Evolutionary conservation across 768 basidiomycete species (phyloP), one percentile per base, ranked within the genome.

Genomic region (Brasilioporus rufonigricans): DNA sequence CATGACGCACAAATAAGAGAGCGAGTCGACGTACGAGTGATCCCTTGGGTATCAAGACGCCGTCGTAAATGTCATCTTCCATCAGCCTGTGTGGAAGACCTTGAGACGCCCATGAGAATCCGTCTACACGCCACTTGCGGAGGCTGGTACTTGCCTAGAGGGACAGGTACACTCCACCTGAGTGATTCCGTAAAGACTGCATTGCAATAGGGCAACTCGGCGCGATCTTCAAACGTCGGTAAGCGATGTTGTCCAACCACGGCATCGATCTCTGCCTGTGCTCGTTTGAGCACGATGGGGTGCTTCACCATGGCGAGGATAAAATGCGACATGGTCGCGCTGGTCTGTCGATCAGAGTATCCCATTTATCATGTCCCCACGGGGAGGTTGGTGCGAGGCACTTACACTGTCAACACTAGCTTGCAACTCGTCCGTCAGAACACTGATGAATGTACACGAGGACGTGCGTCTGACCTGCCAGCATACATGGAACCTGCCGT

Each of bases 401-500:
- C 71, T 60, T 55, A 85, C 86, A 0, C 85, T 87, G 61, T 89
- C 87, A 35, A 80, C 74, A 60, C 85, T 85, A 16, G 80, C 82
- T 54, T 40, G 16, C 9, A 13, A 32, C 18, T 18, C 31, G 40
- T 48, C 33, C 48, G 31, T 13, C 27, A 51, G 10, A 6, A 14
- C 23, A 23, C n/a, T n/a, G n/a, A n/a, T 33, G 27, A 32, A 33
- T 14, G 4, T 7, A 45, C 5, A 8, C 16, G 5, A 52, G 18
- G 14, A 53, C 36, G 16, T 19, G 40, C 12, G 50, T 4, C 54
- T 35, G 38, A 63, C 73, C 60, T 65, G 68, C 74, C 74, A 7
- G 77, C 73, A 65, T 87, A 90, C 85, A 91, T 89, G 29, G 87
- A 89, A 66, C 90, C 89, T n/a, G 89, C 89, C 1, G 86, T 83